A percentile compares a stretch with the other conserved stretches of the same genome.
Conservation (phyloP, 805 yeast genomes). For the Kazachstania psychrophila region DNA sequence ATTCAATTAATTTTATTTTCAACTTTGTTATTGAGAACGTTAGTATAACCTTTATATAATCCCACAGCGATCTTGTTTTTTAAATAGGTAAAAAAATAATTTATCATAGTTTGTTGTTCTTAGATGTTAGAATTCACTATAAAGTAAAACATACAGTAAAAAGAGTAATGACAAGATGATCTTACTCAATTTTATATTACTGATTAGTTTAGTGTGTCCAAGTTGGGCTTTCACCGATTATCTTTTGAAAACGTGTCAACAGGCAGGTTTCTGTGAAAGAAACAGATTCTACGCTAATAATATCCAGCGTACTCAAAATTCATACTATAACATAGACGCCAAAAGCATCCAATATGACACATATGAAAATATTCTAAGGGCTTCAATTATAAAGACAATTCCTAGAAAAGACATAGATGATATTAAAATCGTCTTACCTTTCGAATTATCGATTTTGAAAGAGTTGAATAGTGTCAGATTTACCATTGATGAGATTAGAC, state of each 20-base stretch:
- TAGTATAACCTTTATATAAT: too few relatives aligned
- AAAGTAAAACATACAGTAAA: too few relatives aligned
- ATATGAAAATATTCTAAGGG: constrained; percentile 32
- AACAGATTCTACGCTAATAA: constrained; percentile 57
- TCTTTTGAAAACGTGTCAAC: constrained; percentile 66
- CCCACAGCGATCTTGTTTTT: too few relatives aligned
- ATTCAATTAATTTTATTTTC: too few relatives aligned
- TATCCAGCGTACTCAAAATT: constrained; percentile 27
- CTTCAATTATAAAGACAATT: constrained; percentile 39
- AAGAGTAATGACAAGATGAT: too few relatives aligned
- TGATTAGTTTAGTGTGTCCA: not conserved
- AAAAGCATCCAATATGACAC: constrained; percentile 24
- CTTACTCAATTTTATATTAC: not conserved
- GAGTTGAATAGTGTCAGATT: constrained; percentile 53
- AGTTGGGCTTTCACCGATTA: constrained; percentile 46
- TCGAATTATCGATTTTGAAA: constrained; percentile 44
- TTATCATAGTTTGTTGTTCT: too few relatives aligned
- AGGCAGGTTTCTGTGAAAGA: constrained; percentile 77
- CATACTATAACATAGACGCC: constrained; percentile 37
- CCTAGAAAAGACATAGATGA: constrained; percentile 27
- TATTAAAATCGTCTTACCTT: constrained; percentile 40
- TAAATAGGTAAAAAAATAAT: too few relatives aligned
- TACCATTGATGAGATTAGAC: constrained; percentile 52
- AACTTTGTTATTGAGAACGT: too few relatives aligned
- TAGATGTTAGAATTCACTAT: too few relatives aligned